A percentile compares a stretch with the other conserved stretches of the same genome.
Evolutionary conservation across 441 rosid genomes (phyloP).

Genomic region (Bruguiera hainesii): DNA sequence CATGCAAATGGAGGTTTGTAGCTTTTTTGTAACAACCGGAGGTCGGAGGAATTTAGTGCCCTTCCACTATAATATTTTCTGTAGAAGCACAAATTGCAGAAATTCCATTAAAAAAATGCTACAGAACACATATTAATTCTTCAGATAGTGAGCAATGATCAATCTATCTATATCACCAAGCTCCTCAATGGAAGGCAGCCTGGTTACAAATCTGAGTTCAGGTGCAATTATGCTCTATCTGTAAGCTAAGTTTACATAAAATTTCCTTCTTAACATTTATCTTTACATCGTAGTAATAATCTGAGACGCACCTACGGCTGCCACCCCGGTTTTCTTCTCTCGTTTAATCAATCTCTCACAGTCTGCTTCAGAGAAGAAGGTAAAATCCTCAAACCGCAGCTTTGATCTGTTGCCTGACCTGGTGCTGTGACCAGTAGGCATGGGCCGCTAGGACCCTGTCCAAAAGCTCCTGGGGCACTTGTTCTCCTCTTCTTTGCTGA

Average conservation of each 20-base stretch:
- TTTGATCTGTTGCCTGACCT: slow-evolving; percentile 36
- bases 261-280: slow-evolving; percentile 6
- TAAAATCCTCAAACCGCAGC: slow-evolving; percentile 7
- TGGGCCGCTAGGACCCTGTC: slow-evolving; percentile 79
- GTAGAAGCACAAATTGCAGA: no score
- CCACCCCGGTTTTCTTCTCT: neutral
- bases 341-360: neutral
- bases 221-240: neutral
- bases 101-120: no score
- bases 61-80: no score
- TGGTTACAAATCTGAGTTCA: slow-evolving; percentile 7
- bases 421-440: slow-evolving; percentile 74
- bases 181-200: slow-evolving; percentile 5
- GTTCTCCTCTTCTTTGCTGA: slow-evolving; percentile 90
- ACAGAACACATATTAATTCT: no score
- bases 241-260: slow-evolving; percentile 14
- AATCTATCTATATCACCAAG: slow-evolving; percentile 1
- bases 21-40: no score
- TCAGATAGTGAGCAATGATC: no score
- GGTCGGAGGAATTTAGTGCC: no score
- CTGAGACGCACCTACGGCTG: neutral
- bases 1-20: no score
- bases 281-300: slow-evolving; percentile 14
- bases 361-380: neutral
- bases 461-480: slow-evolving; percentile 77